Evolutionary conservation across 176 grass and related monocot species (phyloP), one percentile per base, ranked within the genome.

Genomic region (Pharus latifolius): DNA sequence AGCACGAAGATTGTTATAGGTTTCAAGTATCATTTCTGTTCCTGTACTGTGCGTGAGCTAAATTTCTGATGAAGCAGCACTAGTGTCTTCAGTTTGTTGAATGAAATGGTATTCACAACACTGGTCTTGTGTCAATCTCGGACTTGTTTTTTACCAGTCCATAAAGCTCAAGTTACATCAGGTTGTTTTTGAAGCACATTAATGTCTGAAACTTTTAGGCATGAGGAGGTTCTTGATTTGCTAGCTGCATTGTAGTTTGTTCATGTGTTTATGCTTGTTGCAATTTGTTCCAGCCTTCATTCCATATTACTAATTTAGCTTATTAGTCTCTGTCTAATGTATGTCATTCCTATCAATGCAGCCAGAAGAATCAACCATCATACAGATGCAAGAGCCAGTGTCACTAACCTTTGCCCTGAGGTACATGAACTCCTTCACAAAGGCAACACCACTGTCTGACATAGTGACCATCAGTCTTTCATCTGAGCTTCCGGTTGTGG

Each of bases 361-460:
- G 89, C 93, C 89, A 22, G 89, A 92, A 34, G 65, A 97, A 23
- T 53, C 93, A 31, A 97, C 93, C 2, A 41, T 90, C 26, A 87
- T 96, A 55, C 88, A 96, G 77, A 96, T 96, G 88, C 73, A 92
- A 72, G 88, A 96, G 61, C 93, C 93, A 1, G 89, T 97, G 10
- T 92, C 93, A 17, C 50, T 92, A 19, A 97, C 93, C 1, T 97
- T 97, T 80, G 89, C 89, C 24, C 77, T 97, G 65, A 87, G 93
- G 83, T 97, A 92, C 59, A 82, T 97, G 76, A 97, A 97, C 74
- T 97, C 93, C 26, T 92, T 97, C 86, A 90, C 86, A 12, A 97
- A 92, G 89, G 93, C 93, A 9, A 90, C 82, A 6, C 67, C 93
- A 10, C 61, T 97, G 15, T 89, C 89, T 2, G 83, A 92, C 0